Evolutionary conservation across 1,284 basidiomycete species (phyloP).

Genomic region (Termitomyces sp.): DNA sequence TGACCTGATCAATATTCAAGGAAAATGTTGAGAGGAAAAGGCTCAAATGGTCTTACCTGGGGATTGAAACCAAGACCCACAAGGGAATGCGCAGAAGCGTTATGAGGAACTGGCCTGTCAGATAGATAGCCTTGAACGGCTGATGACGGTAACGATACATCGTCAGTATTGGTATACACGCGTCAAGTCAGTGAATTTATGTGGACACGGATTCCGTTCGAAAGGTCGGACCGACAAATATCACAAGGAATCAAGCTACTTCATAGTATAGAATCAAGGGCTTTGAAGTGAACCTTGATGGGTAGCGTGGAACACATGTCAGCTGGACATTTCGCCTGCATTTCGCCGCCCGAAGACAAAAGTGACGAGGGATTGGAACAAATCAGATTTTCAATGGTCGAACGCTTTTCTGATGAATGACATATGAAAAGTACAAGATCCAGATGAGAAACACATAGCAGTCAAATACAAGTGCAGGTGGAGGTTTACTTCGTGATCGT

Average conservation of each 20-base stretch:
- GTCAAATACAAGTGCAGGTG: background rate
- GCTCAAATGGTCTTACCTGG: slow-evolving; percentile 7
- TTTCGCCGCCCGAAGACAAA: background rate
- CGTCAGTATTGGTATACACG: slow-evolving; percentile 4
- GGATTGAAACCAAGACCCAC: slow-evolving; percentile 36
- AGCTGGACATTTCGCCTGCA: background rate
- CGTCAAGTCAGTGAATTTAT: background rate
- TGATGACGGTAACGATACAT: slow-evolving; percentile 28
- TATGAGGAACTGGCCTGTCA: slow-evolving; percentile 34
- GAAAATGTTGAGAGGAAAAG: too few species aligned
- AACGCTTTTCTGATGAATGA: background rate
- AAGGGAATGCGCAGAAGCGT: slow-evolving; percentile 42
- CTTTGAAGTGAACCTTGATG: too few species aligned
- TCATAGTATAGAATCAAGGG: too few species aligned
- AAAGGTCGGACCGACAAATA: background rate
- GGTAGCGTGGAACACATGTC: background rate
- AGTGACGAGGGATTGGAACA: background rate
- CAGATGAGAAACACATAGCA: background rate
- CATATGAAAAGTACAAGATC: background rate
- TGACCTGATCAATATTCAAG: slow-evolving; percentile 11
- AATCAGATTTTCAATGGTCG: background rate
- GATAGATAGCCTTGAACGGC: slow-evolving; percentile 36
- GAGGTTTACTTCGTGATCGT: background rate
- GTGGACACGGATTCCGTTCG: background rate
- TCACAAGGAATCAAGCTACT: background rate